phyloP scores from a whole-genome alignment of 441 rosid genomes.

The Macaranga tanarius region DNA sequence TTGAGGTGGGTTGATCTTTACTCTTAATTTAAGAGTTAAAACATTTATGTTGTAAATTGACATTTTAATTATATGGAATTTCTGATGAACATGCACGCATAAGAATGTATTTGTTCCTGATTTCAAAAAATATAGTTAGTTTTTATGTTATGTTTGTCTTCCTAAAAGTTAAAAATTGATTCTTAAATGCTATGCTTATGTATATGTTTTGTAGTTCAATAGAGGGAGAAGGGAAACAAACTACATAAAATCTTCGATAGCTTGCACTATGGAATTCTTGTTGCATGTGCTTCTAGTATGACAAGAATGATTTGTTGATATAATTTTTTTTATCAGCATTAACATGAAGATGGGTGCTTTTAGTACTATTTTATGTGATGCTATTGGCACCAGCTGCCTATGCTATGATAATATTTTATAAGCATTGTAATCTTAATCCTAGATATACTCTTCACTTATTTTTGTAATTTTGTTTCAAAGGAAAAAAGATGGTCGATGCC shows the following conservation, averaged over 20 bases:
- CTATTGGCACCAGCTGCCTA: neutral
- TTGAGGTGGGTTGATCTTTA: slow-evolving; percentile 30
- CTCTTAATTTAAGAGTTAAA: neutral
- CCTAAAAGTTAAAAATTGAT: neutral
- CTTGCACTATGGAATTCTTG: neutral
- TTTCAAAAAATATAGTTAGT: neutral
- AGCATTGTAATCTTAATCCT: neutral
- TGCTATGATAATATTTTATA: neutral
- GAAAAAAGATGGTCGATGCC: neutral
- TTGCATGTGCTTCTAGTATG: neutral
- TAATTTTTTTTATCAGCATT: neutral
- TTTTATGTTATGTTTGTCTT: neutral
- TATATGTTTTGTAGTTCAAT: too few relatives aligned
- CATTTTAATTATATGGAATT: slow-evolving; percentile 3
- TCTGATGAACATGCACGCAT: neutral
- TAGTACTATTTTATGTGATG: neutral
- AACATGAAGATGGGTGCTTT: neutral
- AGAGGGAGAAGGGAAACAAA: neutral
- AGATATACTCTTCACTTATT: neutral
- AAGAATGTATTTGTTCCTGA: neutral
- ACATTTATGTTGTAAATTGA: neutral
- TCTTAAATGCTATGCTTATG: neutral
- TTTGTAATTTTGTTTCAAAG: neutral
- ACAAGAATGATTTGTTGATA: neutral
- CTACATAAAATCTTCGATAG: neutral